phyloP scores from a whole-genome alignment of 2,329 filamentous ascomycete genomes.

The Tolypocladium ophioglossoides region DNA sequence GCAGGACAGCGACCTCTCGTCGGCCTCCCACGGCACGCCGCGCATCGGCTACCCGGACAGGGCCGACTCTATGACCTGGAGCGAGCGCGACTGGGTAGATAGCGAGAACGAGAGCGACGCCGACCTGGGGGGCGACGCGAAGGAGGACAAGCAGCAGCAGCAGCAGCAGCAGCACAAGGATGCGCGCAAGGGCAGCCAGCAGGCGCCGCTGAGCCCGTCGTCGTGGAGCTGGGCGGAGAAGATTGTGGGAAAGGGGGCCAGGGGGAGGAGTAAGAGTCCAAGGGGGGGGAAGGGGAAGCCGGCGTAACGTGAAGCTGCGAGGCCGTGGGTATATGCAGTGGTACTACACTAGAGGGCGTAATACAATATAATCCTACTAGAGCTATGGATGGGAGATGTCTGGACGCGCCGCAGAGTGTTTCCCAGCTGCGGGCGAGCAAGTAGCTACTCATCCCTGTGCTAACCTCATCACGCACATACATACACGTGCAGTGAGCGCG shows the following conservation, averaged over 20 bases:
- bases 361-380: not conserved
- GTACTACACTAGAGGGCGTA: not conserved
- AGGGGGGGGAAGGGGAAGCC: not conserved
- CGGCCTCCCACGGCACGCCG: slow-evolving; percentile 7
- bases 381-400: no score
- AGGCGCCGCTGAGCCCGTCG: slow-evolving; percentile 11
- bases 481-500: no score
- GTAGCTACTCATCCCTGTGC: no score
- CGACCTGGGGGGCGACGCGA: slow-evolving; percentile 10
- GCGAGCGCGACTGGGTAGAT: slow-evolving; percentile 53
- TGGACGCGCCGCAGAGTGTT: no score
- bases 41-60: slow-evolving; percentile 13
- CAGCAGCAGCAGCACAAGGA: no score
- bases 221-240: slow-evolving; percentile 45
- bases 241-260: slow-evolving; percentile 35
- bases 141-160: slow-evolving; percentile 4
- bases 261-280: slow-evolving; percentile 17
- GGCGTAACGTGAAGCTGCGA: not conserved
- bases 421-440: no score
- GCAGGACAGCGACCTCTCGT: slow-evolving; percentile 11
- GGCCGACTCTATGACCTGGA: slow-evolving; percentile 52
- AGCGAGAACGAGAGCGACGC: slow-evolving; percentile 35
- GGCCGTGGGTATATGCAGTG: not conserved
- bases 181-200: slow-evolving; percentile 9
- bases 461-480: no score